These are phyloP conservation scores for Suhomyces anneliseae DNA, from an alignment of 1,139 yeast genomes.

Conservation along the genomic window DNA sequence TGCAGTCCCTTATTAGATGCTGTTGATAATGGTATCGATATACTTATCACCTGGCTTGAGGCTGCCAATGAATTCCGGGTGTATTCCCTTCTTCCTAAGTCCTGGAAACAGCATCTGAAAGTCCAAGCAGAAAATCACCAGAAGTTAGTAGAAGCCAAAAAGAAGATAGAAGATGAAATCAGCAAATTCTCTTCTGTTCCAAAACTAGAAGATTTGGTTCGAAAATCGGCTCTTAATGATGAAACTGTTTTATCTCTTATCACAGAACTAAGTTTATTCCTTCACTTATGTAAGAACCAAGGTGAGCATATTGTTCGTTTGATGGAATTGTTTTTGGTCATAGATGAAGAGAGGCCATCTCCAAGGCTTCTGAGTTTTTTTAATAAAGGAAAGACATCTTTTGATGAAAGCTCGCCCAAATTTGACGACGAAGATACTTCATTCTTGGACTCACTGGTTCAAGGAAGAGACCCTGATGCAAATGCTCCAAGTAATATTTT, in stretches of 20 bases:
- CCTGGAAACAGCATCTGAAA: constrained; percentile 13
- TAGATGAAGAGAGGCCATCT: constrained; percentile 29
- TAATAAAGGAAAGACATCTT: constrained; percentile 1
- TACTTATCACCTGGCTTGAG: constrained; percentile 26
- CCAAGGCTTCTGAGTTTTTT: constrained; percentile 20
- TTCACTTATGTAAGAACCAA: constrained; percentile 23
- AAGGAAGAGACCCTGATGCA: constrained; percentile 32
- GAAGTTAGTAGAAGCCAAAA: constrained; percentile 16
- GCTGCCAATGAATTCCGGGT: constrained; percentile 33
- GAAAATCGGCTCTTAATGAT: constrained; percentile 18
- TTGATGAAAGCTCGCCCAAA: constrained; percentile 1
- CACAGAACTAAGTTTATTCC: constrained; percentile 29
- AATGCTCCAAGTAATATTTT: constrained; percentile 25
- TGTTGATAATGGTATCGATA: constrained; percentile 20
- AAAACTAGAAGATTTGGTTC: constrained; percentile 17
- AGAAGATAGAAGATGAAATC: constrained; percentile 8
- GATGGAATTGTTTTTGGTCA: constrained; percentile 26
- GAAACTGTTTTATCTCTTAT: constrained; percentile 29
- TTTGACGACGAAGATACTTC: constrained; percentile 4
- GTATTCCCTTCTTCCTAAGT: constrained; percentile 21
- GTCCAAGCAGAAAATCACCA: constrained; percentile 21
- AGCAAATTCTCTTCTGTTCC: constrained; percentile 14
- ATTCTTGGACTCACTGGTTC: constrained; percentile 15
- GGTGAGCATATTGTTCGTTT: constrained; percentile 17
- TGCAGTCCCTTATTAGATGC: constrained; percentile 22